Evolutionary conservation across 1,284 basidiomycete species (phyloP).

Genomic region (Anthracocystis walkeri): DNA sequence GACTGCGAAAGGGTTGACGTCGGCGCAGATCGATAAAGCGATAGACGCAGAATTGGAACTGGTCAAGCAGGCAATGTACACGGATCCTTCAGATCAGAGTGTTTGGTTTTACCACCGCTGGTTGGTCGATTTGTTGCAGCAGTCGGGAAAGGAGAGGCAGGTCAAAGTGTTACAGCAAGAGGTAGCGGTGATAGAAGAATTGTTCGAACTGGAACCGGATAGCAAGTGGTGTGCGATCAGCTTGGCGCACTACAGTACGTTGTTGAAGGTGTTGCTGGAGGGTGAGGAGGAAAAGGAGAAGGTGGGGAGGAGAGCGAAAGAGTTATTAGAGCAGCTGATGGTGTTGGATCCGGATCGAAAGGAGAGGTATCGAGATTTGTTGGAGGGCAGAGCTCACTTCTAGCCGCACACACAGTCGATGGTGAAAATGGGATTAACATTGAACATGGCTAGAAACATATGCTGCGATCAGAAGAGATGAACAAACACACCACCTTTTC

Average conservation of each 20-base stretch:
- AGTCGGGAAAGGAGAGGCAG: neutral
- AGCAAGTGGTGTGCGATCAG: constrained; percentile 79
- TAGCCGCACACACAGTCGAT: neutral
- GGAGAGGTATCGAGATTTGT: constrained; percentile 56
- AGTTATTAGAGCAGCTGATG: constrained; percentile 35
- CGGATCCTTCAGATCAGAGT: constrained; percentile 94
- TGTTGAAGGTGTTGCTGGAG: constrained; percentile 8
- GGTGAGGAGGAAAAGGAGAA: neutral
- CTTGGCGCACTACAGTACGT: constrained; percentile 51
- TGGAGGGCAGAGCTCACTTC: constrained; percentile 39
- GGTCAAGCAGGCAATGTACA: constrained; percentile 93
- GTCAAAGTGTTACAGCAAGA: constrained; percentile 73
- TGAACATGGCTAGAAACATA: neutral
- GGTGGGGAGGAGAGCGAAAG: constrained; percentile 7
- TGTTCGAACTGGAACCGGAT: constrained; percentile 90
- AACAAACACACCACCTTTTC: constrained; percentile 41
- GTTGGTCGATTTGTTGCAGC: constrained; percentile 77
- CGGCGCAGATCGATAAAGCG: constrained; percentile 59
- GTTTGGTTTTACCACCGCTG: constrained; percentile 99
- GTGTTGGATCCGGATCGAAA: constrained; percentile 57
- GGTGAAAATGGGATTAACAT: neutral
- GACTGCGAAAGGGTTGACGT: constrained; percentile 71
- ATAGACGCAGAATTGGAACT: constrained; percentile 85
- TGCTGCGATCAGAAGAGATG: constrained; percentile 25
- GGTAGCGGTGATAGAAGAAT: constrained; percentile 82